Base-by-base conservation (phyloP, 305 asterid species). In the Fraxinus sp. region DNA sequence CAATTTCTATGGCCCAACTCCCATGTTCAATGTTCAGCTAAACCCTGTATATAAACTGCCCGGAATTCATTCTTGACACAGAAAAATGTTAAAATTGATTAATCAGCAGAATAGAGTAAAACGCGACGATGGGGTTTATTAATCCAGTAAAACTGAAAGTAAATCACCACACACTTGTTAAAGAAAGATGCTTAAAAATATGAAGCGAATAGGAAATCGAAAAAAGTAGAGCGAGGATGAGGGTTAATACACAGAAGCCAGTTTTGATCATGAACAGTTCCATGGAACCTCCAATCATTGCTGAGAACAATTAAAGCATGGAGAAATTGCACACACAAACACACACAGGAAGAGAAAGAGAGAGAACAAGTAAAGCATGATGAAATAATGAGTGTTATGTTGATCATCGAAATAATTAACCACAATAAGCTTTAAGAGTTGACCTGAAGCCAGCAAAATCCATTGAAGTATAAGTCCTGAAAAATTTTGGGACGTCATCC, bases 361-460 rank as follows among this genome's bases (percentile, higher is more conserved):
- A 46, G 18, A 46, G 55, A 44, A 44, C 55, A 13, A 13, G 3
- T 46, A 46, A 46, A 46, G 57, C 57, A 13, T 11, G 57, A 3
- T 3, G 57, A 46, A 46, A 46, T 46, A 46, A 46, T 46, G 49
- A 41, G 57, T 13, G 52, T 10, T 44, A 44, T 44, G 16, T 10
- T 10, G 52, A 10, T 44, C 16, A 10, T 44, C 49, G 14, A 39
- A 9, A 33, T 49, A 73, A 78, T 62, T 18, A 64, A 74, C 46
- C 66, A 80, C 8, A 70, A 28, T 82, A 62, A 18, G 83, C 78
- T 76, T 59, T 74, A 85, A 80, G 78, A 84, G 70, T 77, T 81
- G 80, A 95, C 98, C 99, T 96, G 95, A 93, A 94, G 81, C 99
- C 99, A 52, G 90, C 82, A 89, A 96, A 93, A 89, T 96, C 99